These are phyloP conservation scores for Neonectria magnoliae DNA, from an alignment of 2,329 filamentous ascomycete species.

Conservation along the genomic window DNA sequence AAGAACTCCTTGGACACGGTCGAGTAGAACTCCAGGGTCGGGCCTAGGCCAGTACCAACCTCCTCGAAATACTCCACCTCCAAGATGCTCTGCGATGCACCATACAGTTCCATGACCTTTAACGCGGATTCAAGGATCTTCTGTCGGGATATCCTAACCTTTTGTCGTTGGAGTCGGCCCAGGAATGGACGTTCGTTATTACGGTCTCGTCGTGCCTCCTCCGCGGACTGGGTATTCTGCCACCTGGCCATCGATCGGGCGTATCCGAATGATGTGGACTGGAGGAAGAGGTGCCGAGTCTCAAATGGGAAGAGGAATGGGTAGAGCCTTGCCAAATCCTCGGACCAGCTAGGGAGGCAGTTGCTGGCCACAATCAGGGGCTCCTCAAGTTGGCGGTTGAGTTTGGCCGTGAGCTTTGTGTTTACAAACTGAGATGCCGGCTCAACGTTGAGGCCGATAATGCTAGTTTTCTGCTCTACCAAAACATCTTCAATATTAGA, in stretches of 20 bases:
- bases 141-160: slow-evolving; percentile 95
- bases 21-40: slow-evolving; percentile 97
- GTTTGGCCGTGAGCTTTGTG: slow-evolving; percentile 95
- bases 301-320: slow-evolving; percentile 99
- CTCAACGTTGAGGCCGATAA: slow-evolving; percentile 78
- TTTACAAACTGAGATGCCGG: slow-evolving; percentile 96
- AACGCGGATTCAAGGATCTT: slow-evolving; percentile 96
- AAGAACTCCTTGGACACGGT: slow-evolving; percentile 97
- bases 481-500: slow-evolving; percentile 92
- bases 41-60: slow-evolving; percentile 93
- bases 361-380: slow-evolving; percentile 97
- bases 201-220: slow-evolving; percentile 83
- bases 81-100: slow-evolving; percentile 92
- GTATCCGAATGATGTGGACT: slow-evolving; percentile 98
- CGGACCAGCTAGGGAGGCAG: slow-evolving; percentile 94
- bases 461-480: slow-evolving; percentile 74
- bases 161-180: slow-evolving; percentile 91
- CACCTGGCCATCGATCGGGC: slow-evolving; percentile 96
- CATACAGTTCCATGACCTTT: slow-evolving; percentile 99
- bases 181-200: slow-evolving; percentile 92
- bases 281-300: slow-evolving; percentile 93
- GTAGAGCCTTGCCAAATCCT: slow-evolving; percentile 91
- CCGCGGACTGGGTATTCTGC: slow-evolving; percentile 88
- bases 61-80: slow-evolving; percentile 99
- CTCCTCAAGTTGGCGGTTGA: slow-evolving; percentile 96